Percentiles rank a stretch among this genome's conserved stretches.
phyloP scores from a whole-genome alignment of 208 protist genomes.

The Trypanosoma vivax region DNA sequence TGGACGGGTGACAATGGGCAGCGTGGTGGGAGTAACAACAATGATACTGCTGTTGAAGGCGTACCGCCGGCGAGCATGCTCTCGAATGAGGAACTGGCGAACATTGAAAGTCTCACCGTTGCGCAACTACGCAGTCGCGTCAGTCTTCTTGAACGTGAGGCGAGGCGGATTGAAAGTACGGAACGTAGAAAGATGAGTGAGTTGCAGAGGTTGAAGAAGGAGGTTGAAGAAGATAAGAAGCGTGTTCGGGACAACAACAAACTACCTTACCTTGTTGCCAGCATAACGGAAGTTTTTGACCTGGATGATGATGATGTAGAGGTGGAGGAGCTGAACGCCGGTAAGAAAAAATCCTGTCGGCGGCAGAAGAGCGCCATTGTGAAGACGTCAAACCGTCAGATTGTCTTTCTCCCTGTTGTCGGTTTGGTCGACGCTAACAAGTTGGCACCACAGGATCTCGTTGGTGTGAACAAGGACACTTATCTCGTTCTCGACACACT shows the following conservation, averaged over 20 bases:
- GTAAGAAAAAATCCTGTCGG: conserved; percentile 39
- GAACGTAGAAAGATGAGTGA: conserved; percentile 52
- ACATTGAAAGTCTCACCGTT: conserved; percentile 70
- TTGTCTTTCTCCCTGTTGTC: conserved; percentile 99
- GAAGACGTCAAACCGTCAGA: conserved; percentile 99
- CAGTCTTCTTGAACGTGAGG: conserved; percentile 58
- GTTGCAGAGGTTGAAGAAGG: conserved; percentile 38
- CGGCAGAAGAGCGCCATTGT: conserved; percentile 97
- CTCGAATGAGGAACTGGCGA: conserved; percentile 49
- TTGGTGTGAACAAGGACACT: conserved; percentile 99
- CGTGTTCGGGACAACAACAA: conserved; percentile 81
- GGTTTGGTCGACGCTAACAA: conserved; percentile 97
- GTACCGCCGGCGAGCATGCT: conserved; percentile 14
- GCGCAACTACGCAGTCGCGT: conserved; percentile 58
- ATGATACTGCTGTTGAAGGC: background rate
- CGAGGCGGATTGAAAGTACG: conserved; percentile 51
- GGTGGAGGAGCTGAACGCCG: conserved; percentile 65
- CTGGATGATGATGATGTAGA: conserved; percentile 73
- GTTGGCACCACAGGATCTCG: conserved; percentile 98
- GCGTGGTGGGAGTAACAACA: background rate
- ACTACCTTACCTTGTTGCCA: conserved; percentile 84
- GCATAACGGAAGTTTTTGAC: conserved; percentile 81
- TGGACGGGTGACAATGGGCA: conserved; percentile 1
- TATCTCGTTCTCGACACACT: conserved; percentile 99
- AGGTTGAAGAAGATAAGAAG: conserved; percentile 59